A percentile compares a stretch with the other conserved stretches of the same genome.
Evolutionary conservation across 2,329 filamentous ascomycete genomes (phyloP).

Genomic region (Myriosclerotinia curreyana): DNA sequence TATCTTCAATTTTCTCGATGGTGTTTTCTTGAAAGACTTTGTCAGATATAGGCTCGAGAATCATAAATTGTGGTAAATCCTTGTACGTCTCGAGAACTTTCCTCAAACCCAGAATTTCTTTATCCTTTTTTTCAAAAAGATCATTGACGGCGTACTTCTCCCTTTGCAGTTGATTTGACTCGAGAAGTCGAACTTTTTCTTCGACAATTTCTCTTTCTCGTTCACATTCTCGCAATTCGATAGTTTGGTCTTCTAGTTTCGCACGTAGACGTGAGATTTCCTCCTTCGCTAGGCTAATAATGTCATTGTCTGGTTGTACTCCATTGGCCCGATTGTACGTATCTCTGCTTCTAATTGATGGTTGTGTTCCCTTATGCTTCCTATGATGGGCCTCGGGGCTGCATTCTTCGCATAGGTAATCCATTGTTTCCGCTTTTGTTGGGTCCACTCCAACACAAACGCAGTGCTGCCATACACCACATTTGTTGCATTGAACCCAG

Average conservation of each 20-base stretch:
- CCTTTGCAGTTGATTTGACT: not conserved
- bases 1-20: not conserved
- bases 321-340: not conserved
- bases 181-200: not conserved
- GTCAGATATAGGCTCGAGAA: not conserved
- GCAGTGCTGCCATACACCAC: slow-evolving; percentile 1
- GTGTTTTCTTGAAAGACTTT: not conserved
- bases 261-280: not conserved
- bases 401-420: not conserved
- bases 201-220: not conserved
- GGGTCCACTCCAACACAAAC: not conserved
- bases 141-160: not conserved
- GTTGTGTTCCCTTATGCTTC: not conserved
- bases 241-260: not conserved
- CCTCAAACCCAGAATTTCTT: not conserved
- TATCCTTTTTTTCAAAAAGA: not conserved
- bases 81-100: not conserved
- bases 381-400: not conserved
- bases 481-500: slow-evolving; percentile 12
- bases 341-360: not conserved
- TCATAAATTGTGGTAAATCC: not conserved
- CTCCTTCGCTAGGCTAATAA: not conserved
- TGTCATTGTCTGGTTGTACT: not conserved
- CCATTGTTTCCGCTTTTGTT: not conserved
- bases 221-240: not conserved